These are phyloP conservation scores for Aspergillus homomorphus DNA, from an alignment of 495 filamentous ascomycete species.

Conservation along the genomic window DNA sequence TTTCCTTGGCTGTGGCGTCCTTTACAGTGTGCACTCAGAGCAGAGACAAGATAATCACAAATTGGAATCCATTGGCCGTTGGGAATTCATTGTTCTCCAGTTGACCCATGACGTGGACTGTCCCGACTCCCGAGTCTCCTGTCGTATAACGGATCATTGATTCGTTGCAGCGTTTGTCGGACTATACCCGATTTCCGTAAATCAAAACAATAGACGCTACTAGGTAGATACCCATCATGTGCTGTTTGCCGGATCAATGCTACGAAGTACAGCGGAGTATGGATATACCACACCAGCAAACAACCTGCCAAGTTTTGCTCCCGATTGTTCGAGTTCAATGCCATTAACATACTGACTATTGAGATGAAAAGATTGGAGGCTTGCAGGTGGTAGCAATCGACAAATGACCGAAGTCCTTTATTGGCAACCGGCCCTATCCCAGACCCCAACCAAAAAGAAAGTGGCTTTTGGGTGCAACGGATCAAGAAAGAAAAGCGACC, in stretches of 20 bases:
- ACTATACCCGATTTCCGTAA: neutral
- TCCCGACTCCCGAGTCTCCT: too few relatives aligned
- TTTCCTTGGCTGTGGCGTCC: conserved; percentile 7
- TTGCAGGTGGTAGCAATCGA: conserved; percentile 14
- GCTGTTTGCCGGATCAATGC: neutral
- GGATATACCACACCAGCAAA: neutral
- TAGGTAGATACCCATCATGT: neutral
- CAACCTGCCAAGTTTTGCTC: neutral
- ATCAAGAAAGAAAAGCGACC: conserved; percentile 6
- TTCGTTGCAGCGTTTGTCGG: too few relatives aligned
- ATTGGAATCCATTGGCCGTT: neutral
- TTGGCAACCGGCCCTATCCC: conserved; percentile 3
- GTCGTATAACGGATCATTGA: too few relatives aligned
- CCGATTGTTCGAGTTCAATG: neutral
- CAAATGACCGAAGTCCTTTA: conserved; percentile 1
- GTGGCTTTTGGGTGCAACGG: neutral
- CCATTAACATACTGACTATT: conserved; percentile 5
- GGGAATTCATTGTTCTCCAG: neutral
- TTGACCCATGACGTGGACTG: neutral
- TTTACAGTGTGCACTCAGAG: neutral
- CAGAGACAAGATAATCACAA: neutral
- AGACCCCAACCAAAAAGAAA: neutral
- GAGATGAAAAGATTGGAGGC: conserved; percentile 14
- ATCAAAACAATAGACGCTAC: neutral
- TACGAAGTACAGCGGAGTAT: neutral